Evolutionary conservation across 495 filamentous ascomycete species (phyloP), one percentile per base, ranked within the genome.

Genomic region (Glarea lozoyensis): DNA sequence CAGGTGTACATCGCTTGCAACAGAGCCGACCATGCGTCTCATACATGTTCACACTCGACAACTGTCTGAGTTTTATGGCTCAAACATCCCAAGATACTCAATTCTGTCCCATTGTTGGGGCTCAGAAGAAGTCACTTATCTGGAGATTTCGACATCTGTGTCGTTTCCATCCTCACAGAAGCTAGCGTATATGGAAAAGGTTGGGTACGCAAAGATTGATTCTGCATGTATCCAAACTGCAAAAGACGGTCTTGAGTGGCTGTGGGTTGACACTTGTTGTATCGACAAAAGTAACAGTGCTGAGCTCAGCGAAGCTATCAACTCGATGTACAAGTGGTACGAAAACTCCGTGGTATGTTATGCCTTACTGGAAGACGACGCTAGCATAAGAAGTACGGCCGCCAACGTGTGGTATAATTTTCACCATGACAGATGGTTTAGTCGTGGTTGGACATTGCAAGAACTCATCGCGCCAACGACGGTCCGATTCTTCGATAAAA

Each of bases 261-360:
- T 67, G 15, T 47, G 64, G 65, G 45, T 68, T 6, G 65, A 68
- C 48, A 68, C 64, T 3, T 67, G 62, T 44, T 67, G 63, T 35
- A 67, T 54, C 51, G 48, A 57, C 31, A 57, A 54, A 24, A 45
- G 21, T 7, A 54, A 42, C 33, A 57, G 50, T 40, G 59, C 62
- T 2, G 64, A 53, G 31, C 48, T 67, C 9, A 17, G 24, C 20
- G 43, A 46, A 39, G 43, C 43, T 1, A 46, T 46, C 10, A 39
- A 46, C 23, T 46, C 45, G 0, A 48, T 48, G 46, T 48, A 37
- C 19, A 15, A 1, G 2, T 48, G 39, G 46, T 43, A 48, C 18
- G 3, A 38, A 17, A 9, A 31, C 5, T 20, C 39, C 6, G 16
- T 24, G 10, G 39, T 40, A 5, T 48, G 39, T 17, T 43, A 43